Percentiles rank a stretch among this genome's conserved stretches.
Conservation (phyloP, 1,139 yeast genomes). For the Yamadazyma triangularis region DNA sequence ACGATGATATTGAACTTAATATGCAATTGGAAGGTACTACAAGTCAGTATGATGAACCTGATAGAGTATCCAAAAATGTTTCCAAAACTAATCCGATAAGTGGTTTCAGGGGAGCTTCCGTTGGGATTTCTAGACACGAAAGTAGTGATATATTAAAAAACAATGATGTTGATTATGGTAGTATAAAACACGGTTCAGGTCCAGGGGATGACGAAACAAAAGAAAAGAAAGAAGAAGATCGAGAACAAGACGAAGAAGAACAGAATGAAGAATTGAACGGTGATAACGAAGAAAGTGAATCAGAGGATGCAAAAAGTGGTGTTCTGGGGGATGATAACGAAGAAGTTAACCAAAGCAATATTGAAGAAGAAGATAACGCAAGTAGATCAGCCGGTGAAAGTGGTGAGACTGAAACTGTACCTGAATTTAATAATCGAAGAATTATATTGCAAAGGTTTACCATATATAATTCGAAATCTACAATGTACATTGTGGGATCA, state of each 20-base stretch:
- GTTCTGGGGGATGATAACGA: slow-evolving; percentile 1
- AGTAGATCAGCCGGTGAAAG: slow-evolving; percentile 16
- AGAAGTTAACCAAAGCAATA: too few relatives aligned
- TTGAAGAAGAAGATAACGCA: slow-evolving; percentile 2
- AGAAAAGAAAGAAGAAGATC: not conserved
- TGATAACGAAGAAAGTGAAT: not conserved
- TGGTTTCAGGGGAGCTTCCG: not conserved
- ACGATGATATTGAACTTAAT: not conserved
- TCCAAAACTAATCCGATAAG: too few relatives aligned
- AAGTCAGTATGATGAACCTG: not conserved
- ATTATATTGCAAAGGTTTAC: slow-evolving; percentile 71
- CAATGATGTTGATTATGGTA: not conserved
- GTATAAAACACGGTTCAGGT: not conserved
- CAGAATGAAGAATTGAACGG: not conserved
- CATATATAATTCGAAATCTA: slow-evolving; percentile 69
- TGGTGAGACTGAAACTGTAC: slow-evolving; percentile 12
- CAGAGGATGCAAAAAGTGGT: slow-evolving; percentile 1
- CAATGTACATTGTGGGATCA: slow-evolving; percentile 91
- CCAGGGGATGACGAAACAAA: not conserved
- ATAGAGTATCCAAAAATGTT: too few relatives aligned
- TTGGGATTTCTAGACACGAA: not conserved
- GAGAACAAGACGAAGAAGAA: too few relatives aligned
- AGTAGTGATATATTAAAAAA: not conserved
- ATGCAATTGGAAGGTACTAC: not conserved
- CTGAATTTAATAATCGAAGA: slow-evolving; percentile 33